Conservation (phyloP, 345 rosid species). For the Adansonia digitata region DNA sequence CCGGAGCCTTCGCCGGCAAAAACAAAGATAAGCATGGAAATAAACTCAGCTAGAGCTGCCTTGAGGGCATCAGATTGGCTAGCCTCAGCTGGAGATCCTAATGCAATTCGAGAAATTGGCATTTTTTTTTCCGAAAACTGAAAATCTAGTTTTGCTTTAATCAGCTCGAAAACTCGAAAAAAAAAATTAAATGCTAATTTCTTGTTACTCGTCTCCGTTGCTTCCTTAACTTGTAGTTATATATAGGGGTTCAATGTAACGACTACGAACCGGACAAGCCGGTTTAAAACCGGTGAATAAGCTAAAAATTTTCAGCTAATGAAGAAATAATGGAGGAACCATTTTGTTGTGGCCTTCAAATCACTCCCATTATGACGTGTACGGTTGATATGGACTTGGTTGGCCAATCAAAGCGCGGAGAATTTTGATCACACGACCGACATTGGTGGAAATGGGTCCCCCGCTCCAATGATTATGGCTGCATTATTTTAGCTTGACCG, state of each 20-base stretch:
- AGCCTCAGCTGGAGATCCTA: constrained; percentile 44
- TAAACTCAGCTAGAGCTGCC: constrained; percentile 65
- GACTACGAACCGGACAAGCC: constrained; percentile 12
- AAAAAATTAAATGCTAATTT: not conserved
- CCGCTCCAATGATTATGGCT: constrained; percentile 21
- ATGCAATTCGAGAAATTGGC: constrained; percentile 41
- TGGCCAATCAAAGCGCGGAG: constrained; percentile 17
- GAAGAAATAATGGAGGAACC: not conserved
- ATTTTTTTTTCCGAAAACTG: constrained; percentile 18
- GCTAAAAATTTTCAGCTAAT: constrained; percentile 10
- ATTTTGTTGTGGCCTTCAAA: constrained; percentile 41
- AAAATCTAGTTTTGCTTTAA: not conserved
- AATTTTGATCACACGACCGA: constrained; percentile 22
- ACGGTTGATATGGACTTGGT: constrained; percentile 26
- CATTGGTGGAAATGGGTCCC: not conserved
- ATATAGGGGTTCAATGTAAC: constrained; percentile 16
- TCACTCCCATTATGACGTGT: constrained; percentile 22
- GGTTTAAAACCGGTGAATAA: constrained; percentile 11
- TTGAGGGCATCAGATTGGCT: constrained; percentile 41
- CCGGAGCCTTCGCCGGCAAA: constrained; percentile 76
- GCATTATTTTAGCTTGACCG: constrained; percentile 31
- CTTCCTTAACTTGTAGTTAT: constrained; percentile 5
- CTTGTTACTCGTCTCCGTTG: not conserved
- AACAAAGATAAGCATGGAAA: constrained; percentile 60
- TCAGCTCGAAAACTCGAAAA: not conserved